phyloP scores from a whole-genome alignment of 495 filamentous ascomycete species.

The Penicillium ochrochloron region DNA sequence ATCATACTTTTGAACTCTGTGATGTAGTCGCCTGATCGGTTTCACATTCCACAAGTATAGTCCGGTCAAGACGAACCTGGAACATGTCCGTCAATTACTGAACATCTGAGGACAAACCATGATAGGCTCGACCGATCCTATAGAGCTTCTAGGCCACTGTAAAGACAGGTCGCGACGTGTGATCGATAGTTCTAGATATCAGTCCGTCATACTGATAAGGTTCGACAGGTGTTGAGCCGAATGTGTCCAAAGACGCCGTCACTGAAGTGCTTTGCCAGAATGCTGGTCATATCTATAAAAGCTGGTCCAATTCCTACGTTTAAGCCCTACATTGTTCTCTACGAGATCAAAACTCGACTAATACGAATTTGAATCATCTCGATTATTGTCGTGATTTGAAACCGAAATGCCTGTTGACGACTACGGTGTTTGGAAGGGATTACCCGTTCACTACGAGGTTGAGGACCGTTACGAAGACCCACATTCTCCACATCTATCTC shows the following conservation, averaged over 20 bases:
- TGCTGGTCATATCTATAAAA: background rate
- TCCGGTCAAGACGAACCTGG: no score
- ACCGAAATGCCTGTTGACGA: slow-evolving; percentile 24
- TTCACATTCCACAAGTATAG: no score
- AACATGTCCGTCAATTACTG: background rate
- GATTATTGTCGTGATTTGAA: background rate
- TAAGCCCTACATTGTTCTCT: background rate
- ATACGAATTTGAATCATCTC: background rate
- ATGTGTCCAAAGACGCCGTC: background rate
- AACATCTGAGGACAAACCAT: background rate
- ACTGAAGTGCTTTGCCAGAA: background rate
- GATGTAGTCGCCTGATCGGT: no score
- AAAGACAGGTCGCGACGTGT: background rate
- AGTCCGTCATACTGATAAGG: background rate
- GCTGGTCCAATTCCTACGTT: background rate
- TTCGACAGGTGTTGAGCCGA: background rate
- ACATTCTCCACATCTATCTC: slow-evolving; percentile 25
- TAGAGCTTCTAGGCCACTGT: background rate
- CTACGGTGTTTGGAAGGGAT: slow-evolving; percentile 31
- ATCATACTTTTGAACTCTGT: no score
- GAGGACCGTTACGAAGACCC: slow-evolving; percentile 17
- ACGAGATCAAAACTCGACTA: background rate
- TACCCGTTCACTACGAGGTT: slow-evolving; percentile 15
- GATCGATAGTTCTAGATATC: background rate
- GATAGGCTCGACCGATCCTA: background rate